Base-by-base conservation (phyloP, 1,284 basidiomycete species). In the Marasmius sp. region DNA sequence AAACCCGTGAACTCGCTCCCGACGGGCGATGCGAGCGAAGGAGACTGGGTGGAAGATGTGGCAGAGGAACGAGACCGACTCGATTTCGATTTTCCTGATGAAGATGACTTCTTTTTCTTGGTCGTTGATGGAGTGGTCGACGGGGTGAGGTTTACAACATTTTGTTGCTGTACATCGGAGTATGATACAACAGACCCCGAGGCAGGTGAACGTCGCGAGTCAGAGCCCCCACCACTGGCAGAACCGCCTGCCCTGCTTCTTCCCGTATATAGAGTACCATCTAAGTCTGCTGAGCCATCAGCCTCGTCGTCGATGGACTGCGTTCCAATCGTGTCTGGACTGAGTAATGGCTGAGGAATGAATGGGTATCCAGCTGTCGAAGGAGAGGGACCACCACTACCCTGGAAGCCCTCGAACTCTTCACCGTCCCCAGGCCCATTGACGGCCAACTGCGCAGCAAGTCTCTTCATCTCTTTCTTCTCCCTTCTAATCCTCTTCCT, bases 371-470 rank as follows among this genome's bases (percentile, higher is more conserved):
- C 45, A n/a, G 10, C 33, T 14, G 34, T 34, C 8, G 62, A 20
- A 18, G 54, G 27, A 53, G 27, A 22, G 11, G 57, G 67, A 50
- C 62, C 61, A 0, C 75, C 82, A 58, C 79, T 80, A 14, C 83
- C 85, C 65, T 80, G 84, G 72, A 87, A 87, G 0, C 86, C 85
- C 66, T 89, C 85, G 65, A 88, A 87, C 9, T 78, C 74, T 41
- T 71, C 65, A 50, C 64, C 64, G 18, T 67, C 69, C 16, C 74
- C 75, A 10, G 61, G 57, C 48, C 71, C 61, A 36, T 67, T 61
- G 22, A 47, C 45, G 20, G 71, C 72, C n/a, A 85, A 68, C 9
- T 80, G 75, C 59, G 76, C 69, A 7, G 81, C 78, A 1, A 81
- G 69, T 11, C 77, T 74, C 65, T 79, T 81, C 43, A 79, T 69